phyloP scores from a whole-genome alignment of 805 yeast species.

The Blastobotrys mokoenaii region DNA sequence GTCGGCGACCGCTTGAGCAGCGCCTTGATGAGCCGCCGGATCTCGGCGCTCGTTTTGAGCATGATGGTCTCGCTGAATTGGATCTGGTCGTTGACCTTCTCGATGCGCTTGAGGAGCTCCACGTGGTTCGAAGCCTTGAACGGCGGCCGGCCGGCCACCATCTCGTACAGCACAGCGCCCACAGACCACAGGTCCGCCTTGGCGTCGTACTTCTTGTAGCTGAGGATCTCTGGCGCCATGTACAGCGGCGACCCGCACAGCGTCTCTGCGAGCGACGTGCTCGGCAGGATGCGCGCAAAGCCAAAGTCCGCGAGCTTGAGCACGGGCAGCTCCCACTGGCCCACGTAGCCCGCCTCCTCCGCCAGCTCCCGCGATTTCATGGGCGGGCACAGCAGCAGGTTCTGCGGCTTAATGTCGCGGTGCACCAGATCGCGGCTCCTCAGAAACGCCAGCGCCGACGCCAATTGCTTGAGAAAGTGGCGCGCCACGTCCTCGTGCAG shows the following conservation, averaged over 20 bases:
- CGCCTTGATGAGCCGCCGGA: constrained; percentile 64
- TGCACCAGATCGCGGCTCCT: constrained; percentile 82
- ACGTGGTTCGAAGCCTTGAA: constrained; percentile 90
- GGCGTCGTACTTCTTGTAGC: constrained; percentile 93
- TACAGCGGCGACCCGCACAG: constrained; percentile 95
- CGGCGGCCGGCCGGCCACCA: constrained; percentile 96
- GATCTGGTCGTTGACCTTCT: constrained; percentile 69
- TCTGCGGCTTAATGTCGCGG: constrained; percentile 93
- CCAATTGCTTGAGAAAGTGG: constrained; percentile 79
- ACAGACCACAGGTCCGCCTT: constrained; percentile 98
- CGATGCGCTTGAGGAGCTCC: constrained; percentile 79
- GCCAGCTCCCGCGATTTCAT: constrained; percentile 54
- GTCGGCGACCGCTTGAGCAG: constrained; percentile 77
- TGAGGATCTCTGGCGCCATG: constrained; percentile 96
- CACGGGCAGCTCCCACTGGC: constrained; percentile 82
- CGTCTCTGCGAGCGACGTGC: constrained; percentile 92
- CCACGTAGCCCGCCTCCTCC: constrained; percentile 50
- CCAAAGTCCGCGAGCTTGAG: constrained; percentile 96
- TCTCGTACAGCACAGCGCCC: constrained; percentile 92
- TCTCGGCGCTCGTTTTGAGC: constrained; percentile 51
- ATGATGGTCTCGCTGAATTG: constrained; percentile 52
- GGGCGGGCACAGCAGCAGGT: constrained; percentile 74
- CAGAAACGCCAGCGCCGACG: constrained; percentile 75
- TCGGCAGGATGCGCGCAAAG: constrained; percentile 89
- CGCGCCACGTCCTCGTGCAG: constrained; percentile 68